Conservation (phyloP, 148 eudicot genomes). For the Nyssa sinensis region DNA sequence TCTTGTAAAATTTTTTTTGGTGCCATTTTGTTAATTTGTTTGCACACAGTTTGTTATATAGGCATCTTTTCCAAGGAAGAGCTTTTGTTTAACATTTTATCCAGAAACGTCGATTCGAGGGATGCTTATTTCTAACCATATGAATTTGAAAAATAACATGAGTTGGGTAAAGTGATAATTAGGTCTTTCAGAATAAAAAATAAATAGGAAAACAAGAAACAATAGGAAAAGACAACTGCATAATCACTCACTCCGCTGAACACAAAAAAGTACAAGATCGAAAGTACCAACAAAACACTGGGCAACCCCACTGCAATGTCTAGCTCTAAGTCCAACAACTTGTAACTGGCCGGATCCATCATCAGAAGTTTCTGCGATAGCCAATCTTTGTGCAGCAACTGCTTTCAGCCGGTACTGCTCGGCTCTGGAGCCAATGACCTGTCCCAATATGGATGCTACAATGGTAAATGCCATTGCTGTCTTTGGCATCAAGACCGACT, state of each 20-base stretch:
- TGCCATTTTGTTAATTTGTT: too few relatives aligned
- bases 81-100: too few relatives aligned
- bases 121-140: too few relatives aligned
- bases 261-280: slow-evolving; percentile 1
- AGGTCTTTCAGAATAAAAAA: slow-evolving; percentile 9
- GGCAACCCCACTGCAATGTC: slow-evolving; percentile 41
- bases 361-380: slow-evolving; percentile 25
- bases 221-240: background rate
- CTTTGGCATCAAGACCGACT: slow-evolving; percentile 88
- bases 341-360: slow-evolving; percentile 20
- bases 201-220: background rate
- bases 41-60: too few relatives aligned
- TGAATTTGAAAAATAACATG: too few relatives aligned
- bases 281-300: slow-evolving; percentile 46
- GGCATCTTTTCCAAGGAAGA: too few relatives aligned
- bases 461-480: slow-evolving; percentile 95
- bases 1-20: too few relatives aligned
- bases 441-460: slow-evolving; percentile 87
- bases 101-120: too few relatives aligned
- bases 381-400: slow-evolving; percentile 31
- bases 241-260: background rate
- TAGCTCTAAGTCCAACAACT: slow-evolving; percentile 30
- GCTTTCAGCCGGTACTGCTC: slow-evolving; percentile 76
- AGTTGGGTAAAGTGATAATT: too few relatives aligned
- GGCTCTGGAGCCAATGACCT: slow-evolving; percentile 94